These are phyloP conservation scores for Byssothecium circinans DNA, from an alignment of 2,329 filamentous ascomycete genomes.

Conservation along the genomic window DNA sequence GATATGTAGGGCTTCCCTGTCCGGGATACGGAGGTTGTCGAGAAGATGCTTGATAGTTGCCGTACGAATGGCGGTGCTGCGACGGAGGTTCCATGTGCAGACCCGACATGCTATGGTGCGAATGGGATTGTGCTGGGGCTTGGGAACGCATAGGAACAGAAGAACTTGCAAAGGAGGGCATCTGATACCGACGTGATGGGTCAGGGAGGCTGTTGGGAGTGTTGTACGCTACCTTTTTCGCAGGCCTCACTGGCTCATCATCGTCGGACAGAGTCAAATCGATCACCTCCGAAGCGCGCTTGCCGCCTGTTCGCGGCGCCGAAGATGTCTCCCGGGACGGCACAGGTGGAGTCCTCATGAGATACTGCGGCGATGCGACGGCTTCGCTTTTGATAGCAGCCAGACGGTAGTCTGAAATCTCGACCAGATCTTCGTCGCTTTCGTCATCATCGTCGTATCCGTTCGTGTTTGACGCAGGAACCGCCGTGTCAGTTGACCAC, in stretches of 20 bases:
- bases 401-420: conserved; percentile 46
- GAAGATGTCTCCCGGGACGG: conserved; percentile 48
- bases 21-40: conserved; percentile 13
- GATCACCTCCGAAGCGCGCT: conserved; percentile 51
- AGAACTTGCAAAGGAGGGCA: conserved; percentile 21
- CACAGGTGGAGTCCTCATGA: conserved; percentile 49
- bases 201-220: conserved; percentile 42
- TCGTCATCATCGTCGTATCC: conserved; percentile 46
- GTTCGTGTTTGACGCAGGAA: conserved; percentile 40
- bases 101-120: conserved; percentile 16
- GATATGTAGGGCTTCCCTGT: conserved; percentile 30
- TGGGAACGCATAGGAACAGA: conserved; percentile 23
- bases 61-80: conserved; percentile 12
- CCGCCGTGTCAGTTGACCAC: conserved; percentile 63
- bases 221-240: conserved; percentile 47
- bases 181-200: conserved; percentile 30
- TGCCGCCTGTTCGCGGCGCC: conserved; percentile 42
- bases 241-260: conserved; percentile 45
- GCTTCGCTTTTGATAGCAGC: conserved; percentile 47
- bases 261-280: conserved; percentile 54
- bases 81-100: conserved; percentile 24
- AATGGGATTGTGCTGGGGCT: conserved; percentile 3
- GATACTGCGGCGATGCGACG: conserved; percentile 38
- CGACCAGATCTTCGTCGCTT: conserved; percentile 50
- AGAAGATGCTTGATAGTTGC: conserved; percentile 10